Evolutionary conservation across 495 filamentous ascomycete species (phyloP).

Genomic region (Diplogelasinospora grovesii): DNA sequence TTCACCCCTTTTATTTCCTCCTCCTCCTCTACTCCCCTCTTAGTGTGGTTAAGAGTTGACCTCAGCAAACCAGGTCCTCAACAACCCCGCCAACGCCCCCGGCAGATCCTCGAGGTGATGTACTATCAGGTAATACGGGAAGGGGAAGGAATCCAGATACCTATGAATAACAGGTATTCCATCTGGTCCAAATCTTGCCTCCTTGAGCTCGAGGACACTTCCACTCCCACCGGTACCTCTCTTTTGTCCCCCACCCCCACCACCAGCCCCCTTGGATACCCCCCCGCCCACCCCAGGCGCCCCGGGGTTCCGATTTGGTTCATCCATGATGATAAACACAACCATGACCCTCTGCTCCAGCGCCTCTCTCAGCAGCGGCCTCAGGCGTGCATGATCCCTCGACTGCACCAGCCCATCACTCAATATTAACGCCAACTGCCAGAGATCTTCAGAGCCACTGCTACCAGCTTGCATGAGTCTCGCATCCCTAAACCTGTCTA

Average conservation of each 20-base stretch:
- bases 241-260: too few species aligned
- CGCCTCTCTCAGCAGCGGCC: constrained; percentile 74
- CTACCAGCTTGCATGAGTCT: constrained; percentile 48
- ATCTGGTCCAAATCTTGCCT: constrained; percentile 69
- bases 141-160: constrained; percentile 94
- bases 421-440: constrained; percentile 90
- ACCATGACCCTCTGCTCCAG: constrained; percentile 95
- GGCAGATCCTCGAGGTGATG: constrained; percentile 87
- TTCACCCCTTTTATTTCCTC: constrained; percentile 4
- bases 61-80: constrained; percentile 97
- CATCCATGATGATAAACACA: constrained; percentile 90
- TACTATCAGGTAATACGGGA: constrained; percentile 91
- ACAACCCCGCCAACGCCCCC: constrained; percentile 72
- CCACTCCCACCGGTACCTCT: too few species aligned
- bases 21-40: constrained; percentile 5
- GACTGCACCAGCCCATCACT: constrained; percentile 85
- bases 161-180: constrained; percentile 62
- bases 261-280: too few species aligned
- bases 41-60: constrained; percentile 46
- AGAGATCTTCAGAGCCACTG: constrained; percentile 69
- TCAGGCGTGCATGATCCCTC: constrained; percentile 69
- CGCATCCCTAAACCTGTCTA: constrained; percentile 75
- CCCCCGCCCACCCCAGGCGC: too few species aligned
- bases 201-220: constrained; percentile 71
- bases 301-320: constrained; percentile 22